Percentiles rank a stretch among this genome's conserved stretches.
Conservation (phyloP, 2,329 filamentous ascomycete genomes). For the Trichoderma simmonsii region DNA sequence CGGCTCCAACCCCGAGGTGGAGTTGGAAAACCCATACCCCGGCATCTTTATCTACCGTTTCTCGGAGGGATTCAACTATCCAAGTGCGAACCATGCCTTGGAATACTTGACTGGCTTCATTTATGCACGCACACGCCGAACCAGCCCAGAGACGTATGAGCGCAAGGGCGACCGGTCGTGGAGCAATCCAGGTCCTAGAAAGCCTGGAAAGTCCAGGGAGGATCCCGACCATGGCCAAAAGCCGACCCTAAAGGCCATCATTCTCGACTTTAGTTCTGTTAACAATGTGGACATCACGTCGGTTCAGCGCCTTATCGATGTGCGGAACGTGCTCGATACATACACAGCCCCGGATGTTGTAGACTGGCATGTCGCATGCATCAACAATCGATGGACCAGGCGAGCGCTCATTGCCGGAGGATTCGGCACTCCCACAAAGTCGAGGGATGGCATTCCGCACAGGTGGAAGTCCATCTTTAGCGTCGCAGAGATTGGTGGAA, state of each 20-base stretch:
- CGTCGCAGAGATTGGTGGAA: constrained; percentile 79
- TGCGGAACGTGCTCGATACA: constrained; percentile 87
- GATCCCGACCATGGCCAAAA: constrained; percentile 38
- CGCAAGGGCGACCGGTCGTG: constrained; percentile 78
- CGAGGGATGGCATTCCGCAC: constrained; percentile 46
- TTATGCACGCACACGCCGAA: constrained; percentile 70
- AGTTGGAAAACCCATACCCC: constrained; percentile 78
- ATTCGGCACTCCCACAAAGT: constrained; percentile 74
- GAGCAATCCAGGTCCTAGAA: constrained; percentile 80
- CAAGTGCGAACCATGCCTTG: constrained; percentile 85
- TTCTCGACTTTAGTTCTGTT: constrained; percentile 89
- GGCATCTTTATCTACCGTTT: constrained; percentile 96
- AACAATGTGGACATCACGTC: constrained; percentile 94
- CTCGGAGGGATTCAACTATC: constrained; percentile 92
- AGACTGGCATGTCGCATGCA: constrained; percentile 93
- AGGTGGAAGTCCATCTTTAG: constrained; percentile 95
- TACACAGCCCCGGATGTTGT: constrained; percentile 78
- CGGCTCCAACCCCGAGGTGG: constrained; percentile 81
- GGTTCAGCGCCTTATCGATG: constrained; percentile 87
- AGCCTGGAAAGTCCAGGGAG: constrained; percentile 42
- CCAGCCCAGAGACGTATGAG: constrained; percentile 63
- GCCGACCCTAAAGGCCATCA: constrained; percentile 79
- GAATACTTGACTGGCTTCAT: constrained; percentile 72
- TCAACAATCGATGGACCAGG: constrained; percentile 90
- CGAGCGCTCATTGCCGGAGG: constrained; percentile 81